Percentiles rank a stretch among this genome's conserved stretches.
Evolutionary conservation across 768 basidiomycete species (phyloP).

Genomic region (Trametes coccinea): DNA sequence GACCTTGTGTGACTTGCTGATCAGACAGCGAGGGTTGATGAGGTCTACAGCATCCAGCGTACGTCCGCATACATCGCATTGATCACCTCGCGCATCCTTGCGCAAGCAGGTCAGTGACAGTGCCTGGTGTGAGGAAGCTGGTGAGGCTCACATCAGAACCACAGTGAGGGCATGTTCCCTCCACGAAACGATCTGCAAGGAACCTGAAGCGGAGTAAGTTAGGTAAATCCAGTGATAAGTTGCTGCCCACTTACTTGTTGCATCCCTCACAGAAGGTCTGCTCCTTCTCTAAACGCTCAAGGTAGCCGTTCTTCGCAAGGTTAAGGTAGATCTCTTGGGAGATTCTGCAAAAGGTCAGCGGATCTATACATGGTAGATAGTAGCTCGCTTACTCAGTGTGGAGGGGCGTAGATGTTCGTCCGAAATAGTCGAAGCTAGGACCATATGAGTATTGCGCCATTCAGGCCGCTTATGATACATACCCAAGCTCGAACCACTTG

Average conservation of each 20-base stretch:
- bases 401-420: slow-evolving; percentile 85
- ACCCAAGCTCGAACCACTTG: slow-evolving; percentile 97
- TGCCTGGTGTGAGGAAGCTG: neutral
- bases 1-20: slow-evolving; percentile 78
- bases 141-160: slow-evolving; percentile 63
- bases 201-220: slow-evolving; percentile 52
- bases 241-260: slow-evolving; percentile 55
- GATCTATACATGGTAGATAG: neutral
- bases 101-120: neutral
- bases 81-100: slow-evolving; percentile 95
- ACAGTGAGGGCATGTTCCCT: slow-evolving; percentile 97
- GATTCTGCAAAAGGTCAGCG: slow-evolving; percentile 52
- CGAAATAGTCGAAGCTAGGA: slow-evolving; percentile 89
- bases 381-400: slow-evolving; percentile 75
- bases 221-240: neutral
- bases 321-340: slow-evolving; percentile 88
- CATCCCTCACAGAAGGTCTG: slow-evolving; percentile 97
- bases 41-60: slow-evolving; percentile 94
- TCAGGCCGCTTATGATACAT: neutral
- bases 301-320: slow-evolving; percentile 71
- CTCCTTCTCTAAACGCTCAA: slow-evolving; percentile 83
- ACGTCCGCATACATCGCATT: slow-evolving; percentile 91
- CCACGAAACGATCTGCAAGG: slow-evolving; percentile 95
- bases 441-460: neutral
- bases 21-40: slow-evolving; percentile 90